Percentiles rank a stretch among this genome's conserved stretches.
Conservation (phyloP, 23 red algal species). For the Gracilaria vermiculophylla region DNA sequence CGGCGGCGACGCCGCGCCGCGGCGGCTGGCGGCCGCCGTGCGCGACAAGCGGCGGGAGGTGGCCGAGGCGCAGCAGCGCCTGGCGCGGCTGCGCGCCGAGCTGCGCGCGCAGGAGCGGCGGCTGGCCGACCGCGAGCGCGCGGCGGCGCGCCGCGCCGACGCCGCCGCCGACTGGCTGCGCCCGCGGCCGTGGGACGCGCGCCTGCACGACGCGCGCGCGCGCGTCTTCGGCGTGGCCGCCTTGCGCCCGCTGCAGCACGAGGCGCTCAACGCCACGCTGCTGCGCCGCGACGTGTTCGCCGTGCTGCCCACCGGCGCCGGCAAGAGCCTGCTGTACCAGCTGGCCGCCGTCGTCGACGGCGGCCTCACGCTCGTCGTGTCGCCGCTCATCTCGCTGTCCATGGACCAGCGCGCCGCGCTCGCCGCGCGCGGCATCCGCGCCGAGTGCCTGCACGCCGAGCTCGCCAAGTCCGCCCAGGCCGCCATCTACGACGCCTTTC, state of each 20-base stretch:
- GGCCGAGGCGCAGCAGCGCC: neutral
- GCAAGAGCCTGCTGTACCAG: conserved; percentile 95
- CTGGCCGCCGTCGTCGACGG: conserved; percentile 70
- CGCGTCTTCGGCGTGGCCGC: conserved; percentile 21
- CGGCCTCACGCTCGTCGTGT: conserved; percentile 86
- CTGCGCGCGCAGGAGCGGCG: neutral
- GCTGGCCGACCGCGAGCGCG: neutral
- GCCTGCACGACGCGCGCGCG: neutral
- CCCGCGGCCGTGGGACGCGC: conserved; percentile 5
- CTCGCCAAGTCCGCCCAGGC: conserved; percentile 32
- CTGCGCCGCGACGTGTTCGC: conserved; percentile 77
- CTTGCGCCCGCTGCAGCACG: conserved; percentile 77
- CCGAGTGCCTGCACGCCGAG: conserved; percentile 54
- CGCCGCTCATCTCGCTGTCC: conserved; percentile 90
- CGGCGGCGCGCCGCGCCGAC: neutral
- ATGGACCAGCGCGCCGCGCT: conserved; percentile 77
- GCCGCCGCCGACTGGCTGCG: conserved; percentile 34
- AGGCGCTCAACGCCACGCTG: conserved; percentile 83
- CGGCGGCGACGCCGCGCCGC: too few relatives aligned
- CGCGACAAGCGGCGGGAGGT: neutral
- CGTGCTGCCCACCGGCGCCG: conserved; percentile 88
- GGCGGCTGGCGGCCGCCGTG: neutral
- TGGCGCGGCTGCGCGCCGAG: neutral
- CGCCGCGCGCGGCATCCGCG: conserved; percentile 15
- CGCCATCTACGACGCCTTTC: conserved; percentile 47